Conservation (phyloP, 139 green algal species). For the Picochlorum sp. region DNA sequence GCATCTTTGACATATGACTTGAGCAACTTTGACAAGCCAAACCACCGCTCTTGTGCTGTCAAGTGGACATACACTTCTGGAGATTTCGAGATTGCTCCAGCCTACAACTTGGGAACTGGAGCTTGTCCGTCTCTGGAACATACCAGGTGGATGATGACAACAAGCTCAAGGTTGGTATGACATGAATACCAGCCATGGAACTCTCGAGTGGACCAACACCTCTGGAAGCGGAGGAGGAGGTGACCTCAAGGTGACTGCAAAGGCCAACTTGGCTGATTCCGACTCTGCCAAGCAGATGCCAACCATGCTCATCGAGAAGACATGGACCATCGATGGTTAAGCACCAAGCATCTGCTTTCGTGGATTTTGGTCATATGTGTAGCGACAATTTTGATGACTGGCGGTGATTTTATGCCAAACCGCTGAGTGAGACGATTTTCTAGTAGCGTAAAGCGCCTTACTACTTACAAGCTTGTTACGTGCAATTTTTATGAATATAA, state of each 20-base stretch:
- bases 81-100: conserved; percentile 19
- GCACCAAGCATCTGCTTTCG: not conserved
- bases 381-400: not conserved
- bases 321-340: conserved; percentile 21
- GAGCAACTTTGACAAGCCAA: conserved; percentile 7
- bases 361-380: not conserved
- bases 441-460: no score
- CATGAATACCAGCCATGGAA: conserved; percentile 13
- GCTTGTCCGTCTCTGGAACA: conserved; percentile 1
- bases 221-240: conserved; percentile 19
- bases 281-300: conserved; percentile 29
- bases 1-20: conserved; percentile 20
- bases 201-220: conserved; percentile 24
- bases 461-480: no score
- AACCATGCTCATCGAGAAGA: conserved; percentile 22
- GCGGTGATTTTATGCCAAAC: not conserved
- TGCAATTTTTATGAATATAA: no score
- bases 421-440: no score
- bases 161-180: conserved; percentile 16
- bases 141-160: conserved; percentile 30
- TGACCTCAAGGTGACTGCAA: conserved; percentile 15
- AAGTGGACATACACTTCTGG: conserved; percentile 16
- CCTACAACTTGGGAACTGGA: conserved; percentile 30
- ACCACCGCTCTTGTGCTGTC: conserved; percentile 14
- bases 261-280: conserved; percentile 17